A percentile compares a stretch with the other conserved stretches of the same genome.
These are phyloP conservation scores for Rosa persica DNA, from an alignment of 306 rosid species.

Conservation along the genomic window DNA sequence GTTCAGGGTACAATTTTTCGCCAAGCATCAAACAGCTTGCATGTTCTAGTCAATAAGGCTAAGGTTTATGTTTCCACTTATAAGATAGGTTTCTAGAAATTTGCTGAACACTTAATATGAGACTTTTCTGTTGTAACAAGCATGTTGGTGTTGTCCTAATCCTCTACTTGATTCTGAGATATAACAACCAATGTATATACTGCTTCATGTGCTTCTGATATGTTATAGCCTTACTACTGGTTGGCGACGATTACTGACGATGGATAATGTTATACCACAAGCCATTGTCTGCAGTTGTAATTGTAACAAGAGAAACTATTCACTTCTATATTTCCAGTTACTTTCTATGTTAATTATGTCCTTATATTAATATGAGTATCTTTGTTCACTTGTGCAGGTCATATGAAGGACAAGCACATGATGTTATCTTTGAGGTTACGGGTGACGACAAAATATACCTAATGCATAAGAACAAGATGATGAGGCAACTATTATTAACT, in stretches of 20 bases:
- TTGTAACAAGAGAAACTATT: background rate
- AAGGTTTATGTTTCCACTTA: background rate
- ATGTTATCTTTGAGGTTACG: background rate
- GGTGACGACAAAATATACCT: background rate
- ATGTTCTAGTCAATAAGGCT: background rate
- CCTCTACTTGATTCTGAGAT: background rate
- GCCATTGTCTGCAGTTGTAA: background rate
- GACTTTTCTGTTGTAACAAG: background rate
- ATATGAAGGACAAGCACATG: background rate
- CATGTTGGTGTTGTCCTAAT: background rate
- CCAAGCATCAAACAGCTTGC: background rate
- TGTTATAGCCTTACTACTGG: conserved; percentile 22
- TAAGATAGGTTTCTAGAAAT: too few species aligned
- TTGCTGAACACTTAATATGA: background rate
- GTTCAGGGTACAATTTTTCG: background rate
- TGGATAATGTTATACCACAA: background rate
- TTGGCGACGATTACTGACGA: conserved; percentile 10
- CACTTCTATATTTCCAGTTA: background rate
- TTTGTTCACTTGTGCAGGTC: background rate
- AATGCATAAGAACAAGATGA: conserved; percentile 1
- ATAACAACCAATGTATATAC: background rate
- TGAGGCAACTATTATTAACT: background rate
- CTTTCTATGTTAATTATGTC: background rate
- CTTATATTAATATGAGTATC: background rate
- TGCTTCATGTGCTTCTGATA: background rate